phyloP scores from a whole-genome alignment of 768 basidiomycete genomes.

The Suillus weaverae region DNA sequence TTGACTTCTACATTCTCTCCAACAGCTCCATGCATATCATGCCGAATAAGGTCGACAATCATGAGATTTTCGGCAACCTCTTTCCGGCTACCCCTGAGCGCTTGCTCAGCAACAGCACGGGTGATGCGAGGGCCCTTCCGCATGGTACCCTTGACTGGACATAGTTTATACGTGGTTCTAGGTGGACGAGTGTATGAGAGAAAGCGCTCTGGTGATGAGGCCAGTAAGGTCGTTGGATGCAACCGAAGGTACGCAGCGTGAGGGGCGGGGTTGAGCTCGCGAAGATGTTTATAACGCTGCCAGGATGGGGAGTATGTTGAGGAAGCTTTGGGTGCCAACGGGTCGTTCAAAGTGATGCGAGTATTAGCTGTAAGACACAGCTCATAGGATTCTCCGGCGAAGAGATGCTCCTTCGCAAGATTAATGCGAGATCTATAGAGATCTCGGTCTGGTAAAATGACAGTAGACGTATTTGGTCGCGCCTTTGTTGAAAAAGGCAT shows the following conservation, averaged over 20 bases:
- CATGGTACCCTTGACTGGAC: conserved; percentile 93
- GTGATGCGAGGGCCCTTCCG: conserved; percentile 66
- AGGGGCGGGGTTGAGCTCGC: conserved; percentile 82
- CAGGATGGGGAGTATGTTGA: conserved; percentile 46
- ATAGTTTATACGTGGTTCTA: conserved; percentile 68
- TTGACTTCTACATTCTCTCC: conserved; percentile 81
- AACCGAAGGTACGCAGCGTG: conserved; percentile 81
- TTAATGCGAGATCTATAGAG: conserved; percentile 70
- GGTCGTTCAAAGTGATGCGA: conserved; percentile 48
- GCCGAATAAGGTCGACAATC: conserved; percentile 96
- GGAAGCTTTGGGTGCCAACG: conserved; percentile 17
- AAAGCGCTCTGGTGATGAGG: conserved; percentile 92
- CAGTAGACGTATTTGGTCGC: conserved; percentile 23
- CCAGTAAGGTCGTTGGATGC: conserved; percentile 73
- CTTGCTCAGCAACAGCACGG: conserved; percentile 63
- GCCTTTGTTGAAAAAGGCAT: conserved; percentile 29
- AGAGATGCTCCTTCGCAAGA: conserved; percentile 70
- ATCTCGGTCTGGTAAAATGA: conserved; percentile 56
- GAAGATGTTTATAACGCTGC: conserved; percentile 72
- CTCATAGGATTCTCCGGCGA: conserved; percentile 89
- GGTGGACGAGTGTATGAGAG: conserved; percentile 75
- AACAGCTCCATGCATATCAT: conserved; percentile 84
- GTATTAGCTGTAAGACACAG: conserved; percentile 85
- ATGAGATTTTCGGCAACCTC: conserved; percentile 97
- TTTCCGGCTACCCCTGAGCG: conserved; percentile 68